Percentiles rank a stretch among this genome's conserved stretches.
Conservation (phyloP, 345 rosid species). For the Excoecaria agallocha region DNA sequence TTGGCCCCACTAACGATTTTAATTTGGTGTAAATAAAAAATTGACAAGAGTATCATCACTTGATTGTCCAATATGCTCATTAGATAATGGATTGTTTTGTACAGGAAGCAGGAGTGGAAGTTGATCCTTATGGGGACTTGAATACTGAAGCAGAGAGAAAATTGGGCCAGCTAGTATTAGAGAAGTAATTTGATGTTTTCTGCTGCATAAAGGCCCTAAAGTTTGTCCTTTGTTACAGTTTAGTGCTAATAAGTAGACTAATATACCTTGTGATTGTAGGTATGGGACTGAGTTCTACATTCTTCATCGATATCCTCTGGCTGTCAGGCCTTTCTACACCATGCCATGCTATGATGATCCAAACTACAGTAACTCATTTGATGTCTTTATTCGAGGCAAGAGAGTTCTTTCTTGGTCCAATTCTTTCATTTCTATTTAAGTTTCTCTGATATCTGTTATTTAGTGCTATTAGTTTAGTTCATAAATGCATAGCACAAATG, state of each 20-base stretch:
- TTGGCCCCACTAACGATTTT: too few species aligned
- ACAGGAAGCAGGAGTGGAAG: constrained; percentile 81
- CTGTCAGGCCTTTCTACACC: constrained; percentile 90
- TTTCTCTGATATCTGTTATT: not conserved
- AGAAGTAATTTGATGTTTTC: constrained; percentile 48
- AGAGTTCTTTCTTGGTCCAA: not conserved
- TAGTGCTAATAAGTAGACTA: not conserved
- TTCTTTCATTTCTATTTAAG: not conserved
- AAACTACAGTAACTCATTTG: constrained; percentile 81
- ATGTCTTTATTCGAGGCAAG: constrained; percentile 88
- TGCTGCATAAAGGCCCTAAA: not conserved
- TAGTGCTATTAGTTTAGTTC: not conserved
- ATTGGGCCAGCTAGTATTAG: constrained; percentile 78
- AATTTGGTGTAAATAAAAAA: too few species aligned
- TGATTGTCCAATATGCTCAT: too few species aligned
- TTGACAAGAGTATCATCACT: too few species aligned
- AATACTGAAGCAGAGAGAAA: constrained; percentile 87
- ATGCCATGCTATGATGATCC: constrained; percentile 83
- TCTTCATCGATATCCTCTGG: constrained; percentile 71
- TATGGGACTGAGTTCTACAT: constrained; percentile 89
- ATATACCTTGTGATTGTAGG: constrained; percentile 35
- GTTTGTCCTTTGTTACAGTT: not conserved
- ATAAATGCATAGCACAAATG: not conserved
- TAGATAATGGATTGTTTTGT: not conserved
- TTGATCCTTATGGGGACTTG: constrained; percentile 87